Conservation (phyloP, 2,329 filamentous ascomycete species). For the Penicillium sp. region DNA sequence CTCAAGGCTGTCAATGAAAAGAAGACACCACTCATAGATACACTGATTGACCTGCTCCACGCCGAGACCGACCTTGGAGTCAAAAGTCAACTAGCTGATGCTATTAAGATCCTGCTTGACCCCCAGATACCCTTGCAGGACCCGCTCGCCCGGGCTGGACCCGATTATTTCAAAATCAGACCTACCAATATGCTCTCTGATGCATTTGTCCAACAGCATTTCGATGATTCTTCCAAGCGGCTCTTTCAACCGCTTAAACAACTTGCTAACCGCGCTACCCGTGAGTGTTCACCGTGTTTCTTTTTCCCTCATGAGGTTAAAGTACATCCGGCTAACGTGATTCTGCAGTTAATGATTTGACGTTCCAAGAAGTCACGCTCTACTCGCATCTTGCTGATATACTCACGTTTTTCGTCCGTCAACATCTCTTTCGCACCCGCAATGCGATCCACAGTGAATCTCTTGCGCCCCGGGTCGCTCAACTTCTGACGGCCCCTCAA, state of each 20-base stretch:
- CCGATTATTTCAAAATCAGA: constrained; percentile 67
- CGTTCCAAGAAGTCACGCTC: constrained; percentile 81
- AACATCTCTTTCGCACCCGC: constrained; percentile 83
- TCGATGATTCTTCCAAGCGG: constrained; percentile 79
- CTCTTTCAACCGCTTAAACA: constrained; percentile 85
- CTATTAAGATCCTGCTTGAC: constrained; percentile 89
- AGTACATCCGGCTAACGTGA: neutral
- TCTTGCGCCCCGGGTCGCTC: constrained; percentile 73
- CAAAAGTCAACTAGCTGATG: constrained; percentile 92
- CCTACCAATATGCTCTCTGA: constrained; percentile 74
- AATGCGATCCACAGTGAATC: constrained; percentile 81
- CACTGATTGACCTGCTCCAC: constrained; percentile 84
- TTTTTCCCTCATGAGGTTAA: neutral
- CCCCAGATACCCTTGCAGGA: constrained; percentile 61
- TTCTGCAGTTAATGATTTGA: constrained; percentile 64
- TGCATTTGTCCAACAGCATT: constrained; percentile 82
- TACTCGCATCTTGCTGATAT: constrained; percentile 91
- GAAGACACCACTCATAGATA: constrained; percentile 82
- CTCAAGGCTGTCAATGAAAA: constrained; percentile 90
- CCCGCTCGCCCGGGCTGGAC: constrained; percentile 60
- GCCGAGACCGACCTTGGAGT: constrained; percentile 91
- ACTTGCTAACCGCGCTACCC: constrained; percentile 63
- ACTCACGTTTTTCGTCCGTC: constrained; percentile 87
- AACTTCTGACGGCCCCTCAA: constrained; percentile 77
- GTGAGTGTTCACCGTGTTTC: constrained; percentile 40